phyloP scores from a whole-genome alignment of 2,329 filamentous ascomycete genomes.

The Aspergillus brunneoviolaceus region DNA sequence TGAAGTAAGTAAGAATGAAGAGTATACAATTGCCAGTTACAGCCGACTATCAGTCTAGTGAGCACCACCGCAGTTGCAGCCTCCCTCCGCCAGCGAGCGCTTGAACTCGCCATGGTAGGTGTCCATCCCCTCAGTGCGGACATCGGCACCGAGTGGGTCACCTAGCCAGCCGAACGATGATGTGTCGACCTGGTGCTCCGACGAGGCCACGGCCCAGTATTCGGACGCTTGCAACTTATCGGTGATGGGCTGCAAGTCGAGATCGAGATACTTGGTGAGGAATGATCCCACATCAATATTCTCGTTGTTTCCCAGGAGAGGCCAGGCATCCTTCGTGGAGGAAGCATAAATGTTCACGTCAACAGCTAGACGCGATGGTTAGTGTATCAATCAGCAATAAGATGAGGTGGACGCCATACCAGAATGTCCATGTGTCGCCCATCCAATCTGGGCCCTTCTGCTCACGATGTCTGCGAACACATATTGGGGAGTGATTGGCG shows the following conservation, averaged over 20 bases:
- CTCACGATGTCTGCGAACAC: constrained; percentile 83
- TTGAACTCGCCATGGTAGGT: constrained; percentile 48
- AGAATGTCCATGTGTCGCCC: constrained; percentile 90
- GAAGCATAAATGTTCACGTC: constrained; percentile 97
- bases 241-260: constrained; percentile 78
- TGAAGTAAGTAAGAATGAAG: background rate
- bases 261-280: constrained; percentile 71
- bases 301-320: constrained; percentile 81
- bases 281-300: constrained; percentile 91
- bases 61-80: constrained; percentile 32
- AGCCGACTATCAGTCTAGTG: constrained; percentile 5
- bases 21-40: background rate
- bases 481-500: constrained; percentile 57
- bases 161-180: constrained; percentile 41
- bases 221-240: constrained; percentile 59
- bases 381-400: constrained; percentile 6
- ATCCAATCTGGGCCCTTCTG: constrained; percentile 82
- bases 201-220: constrained; percentile 20
- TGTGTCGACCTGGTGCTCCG: constrained; percentile 17
- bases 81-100: constrained; percentile 19
- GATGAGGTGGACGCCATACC: constrained; percentile 30
- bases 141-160: constrained; percentile 35
- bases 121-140: constrained; percentile 42
- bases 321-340: constrained; percentile 60
- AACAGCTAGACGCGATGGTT: constrained; percentile 56